Conservation (phyloP, 345 rosid genomes). For the Pistacia vera region DNA sequence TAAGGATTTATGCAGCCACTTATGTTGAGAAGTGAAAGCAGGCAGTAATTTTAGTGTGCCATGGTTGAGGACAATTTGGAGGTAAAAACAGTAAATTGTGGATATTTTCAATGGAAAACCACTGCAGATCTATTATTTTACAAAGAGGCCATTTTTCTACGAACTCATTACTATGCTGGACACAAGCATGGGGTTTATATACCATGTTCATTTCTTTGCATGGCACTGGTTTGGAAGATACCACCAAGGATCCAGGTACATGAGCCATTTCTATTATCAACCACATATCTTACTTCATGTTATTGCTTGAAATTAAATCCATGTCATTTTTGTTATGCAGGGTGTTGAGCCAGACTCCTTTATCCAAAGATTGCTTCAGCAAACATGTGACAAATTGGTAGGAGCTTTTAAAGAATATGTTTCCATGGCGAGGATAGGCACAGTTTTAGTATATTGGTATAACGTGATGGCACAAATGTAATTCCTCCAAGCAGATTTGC, state of each 20-base stretch:
- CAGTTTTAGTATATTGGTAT: background rate
- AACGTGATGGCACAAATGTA: background rate
- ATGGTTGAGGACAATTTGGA: background rate
- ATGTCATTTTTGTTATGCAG: background rate
- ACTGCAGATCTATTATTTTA: background rate
- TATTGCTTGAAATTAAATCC: slow-evolving; percentile 2
- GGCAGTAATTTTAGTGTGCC: background rate
- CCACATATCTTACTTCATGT: background rate
- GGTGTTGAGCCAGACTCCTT: background rate
- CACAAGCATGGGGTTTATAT: background rate
- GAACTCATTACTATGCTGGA: background rate
- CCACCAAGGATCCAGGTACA: background rate
- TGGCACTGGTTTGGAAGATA: background rate
- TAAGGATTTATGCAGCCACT: background rate
- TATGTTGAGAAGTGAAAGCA: background rate
- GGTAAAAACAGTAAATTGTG: background rate
- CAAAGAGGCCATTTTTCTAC: background rate
- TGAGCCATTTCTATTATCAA: background rate
- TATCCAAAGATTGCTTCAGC: background rate
- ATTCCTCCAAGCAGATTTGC: background rate
- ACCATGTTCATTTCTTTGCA: background rate
- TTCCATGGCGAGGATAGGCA: background rate
- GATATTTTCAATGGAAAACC: background rate
- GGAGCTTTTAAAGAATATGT: background rate
- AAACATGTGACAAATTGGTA: background rate